These are phyloP conservation scores for Lichtheimia ramosa DNA, from an alignment of 371 early-diverging fungal genomes.

Conservation along the genomic window DNA sequence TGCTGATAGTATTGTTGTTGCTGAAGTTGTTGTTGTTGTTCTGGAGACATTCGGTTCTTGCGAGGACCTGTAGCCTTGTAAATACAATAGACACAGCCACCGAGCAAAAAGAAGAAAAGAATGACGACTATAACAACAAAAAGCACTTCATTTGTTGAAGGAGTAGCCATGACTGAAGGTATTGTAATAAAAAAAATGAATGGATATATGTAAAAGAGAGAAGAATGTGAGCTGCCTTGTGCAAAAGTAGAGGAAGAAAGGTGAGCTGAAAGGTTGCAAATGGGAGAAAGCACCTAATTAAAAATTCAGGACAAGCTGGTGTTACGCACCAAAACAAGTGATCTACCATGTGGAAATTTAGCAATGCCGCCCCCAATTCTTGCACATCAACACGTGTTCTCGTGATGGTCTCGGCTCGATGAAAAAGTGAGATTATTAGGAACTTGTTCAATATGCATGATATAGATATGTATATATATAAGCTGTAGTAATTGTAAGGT, in stretches of 20 bases:
- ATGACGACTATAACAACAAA: conserved; percentile 23
- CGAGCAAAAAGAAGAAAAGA: conserved; percentile 20
- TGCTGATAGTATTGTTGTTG: conserved; percentile 18
- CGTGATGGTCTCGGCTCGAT: neutral
- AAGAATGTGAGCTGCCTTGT: neutral
- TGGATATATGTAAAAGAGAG: conserved; percentile 5
- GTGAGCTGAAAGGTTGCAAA: conserved; percentile 1
- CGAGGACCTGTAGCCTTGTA: conserved; percentile 19
- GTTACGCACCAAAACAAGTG: neutral
- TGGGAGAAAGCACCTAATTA: conserved; percentile 4
- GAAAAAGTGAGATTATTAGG: neutral
- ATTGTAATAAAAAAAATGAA: conserved; percentile 7
- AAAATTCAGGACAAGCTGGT: conserved; percentile 7
- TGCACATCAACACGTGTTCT: neutral
- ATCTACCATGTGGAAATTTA: neutral
- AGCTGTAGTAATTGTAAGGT: conserved; percentile 2
- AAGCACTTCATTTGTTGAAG: conserved; percentile 23
- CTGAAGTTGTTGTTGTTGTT: conserved; percentile 20
- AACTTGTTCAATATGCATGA: neutral
- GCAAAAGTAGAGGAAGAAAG: conserved; percentile 2
- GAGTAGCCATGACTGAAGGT: conserved; percentile 16
- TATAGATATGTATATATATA: neutral
- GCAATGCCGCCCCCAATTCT: conserved; percentile 1
- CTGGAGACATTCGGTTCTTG: conserved; percentile 8
- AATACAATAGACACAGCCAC: conserved; percentile 14